Base-by-base conservation (phyloP, 805 yeast genomes). In the Yamadazyma tumulicola region DNA sequence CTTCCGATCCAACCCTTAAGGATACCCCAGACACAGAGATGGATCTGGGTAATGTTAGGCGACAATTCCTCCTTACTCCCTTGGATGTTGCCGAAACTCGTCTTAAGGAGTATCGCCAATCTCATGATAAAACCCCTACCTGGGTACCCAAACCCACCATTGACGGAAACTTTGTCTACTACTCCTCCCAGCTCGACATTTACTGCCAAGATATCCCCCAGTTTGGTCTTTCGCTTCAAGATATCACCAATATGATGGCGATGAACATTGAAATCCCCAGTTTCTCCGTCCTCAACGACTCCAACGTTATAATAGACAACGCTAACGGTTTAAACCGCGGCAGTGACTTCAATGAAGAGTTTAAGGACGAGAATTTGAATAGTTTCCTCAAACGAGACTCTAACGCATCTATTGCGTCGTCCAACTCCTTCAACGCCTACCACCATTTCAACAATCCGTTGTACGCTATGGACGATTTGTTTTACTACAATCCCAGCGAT, bases 71-170 rank as follows among this genome's bases (percentile, higher is more conserved):
- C 2, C 28, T 45, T 3, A 39, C 44, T 6, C 38, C 47, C 19
- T 38, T 51, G 16, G 57, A 49, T 8, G 58, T 52, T 26, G 70
- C 68, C 10, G 64, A 61, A 37, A 37, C 32, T 11, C 26, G 54
- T 31, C 49, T 45, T 3, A 52, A 52, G 8, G 54, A 52, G 11
- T 55, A 54, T 36, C 49, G 48, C 19, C 33, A 35, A 10, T 31
- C 35, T 5, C 37, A 51, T 26, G 42, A 48, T 19, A 48, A 38
- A 19, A 46, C 45, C n/a, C 54, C 60, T 9, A 38, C 56, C 4
- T 83, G 91, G 89, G 54, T 79, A 0, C 83, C 87, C 0, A 69
- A 73, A 31, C 58, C 73, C n/a, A 72, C 81, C 1, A 63, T 67
- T 9, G 71, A 67, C 33, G 81, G 78, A 14, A 72, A 72, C 32